phyloP scores from a whole-genome alignment of 2,329 filamentous ascomycete genomes.

The Cercospora nicotianae region DNA sequence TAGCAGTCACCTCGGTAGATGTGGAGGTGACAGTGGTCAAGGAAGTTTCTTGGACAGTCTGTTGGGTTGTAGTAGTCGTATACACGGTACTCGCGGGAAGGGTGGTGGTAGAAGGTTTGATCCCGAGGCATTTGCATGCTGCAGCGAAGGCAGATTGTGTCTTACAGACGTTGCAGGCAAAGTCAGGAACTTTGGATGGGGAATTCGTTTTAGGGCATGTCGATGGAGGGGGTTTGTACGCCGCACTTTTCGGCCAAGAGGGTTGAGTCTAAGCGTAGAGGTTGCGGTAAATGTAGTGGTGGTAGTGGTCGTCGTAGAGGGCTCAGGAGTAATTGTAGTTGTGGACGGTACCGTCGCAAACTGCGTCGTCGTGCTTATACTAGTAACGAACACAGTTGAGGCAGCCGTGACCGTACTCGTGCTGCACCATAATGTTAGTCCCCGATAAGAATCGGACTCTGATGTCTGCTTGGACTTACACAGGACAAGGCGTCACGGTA shows the following conservation, averaged over 20 bases:
- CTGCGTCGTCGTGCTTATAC: background rate
- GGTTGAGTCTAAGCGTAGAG: background rate
- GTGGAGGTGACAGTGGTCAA: background rate
- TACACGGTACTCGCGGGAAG: background rate
- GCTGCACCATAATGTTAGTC: background rate
- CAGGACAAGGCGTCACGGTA: background rate
- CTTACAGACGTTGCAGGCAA: background rate
- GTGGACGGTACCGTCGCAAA: background rate
- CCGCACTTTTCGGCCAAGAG: background rate
- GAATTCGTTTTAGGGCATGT: background rate
- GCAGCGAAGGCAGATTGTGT: background rate
- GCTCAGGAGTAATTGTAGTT: background rate
- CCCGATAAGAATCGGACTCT: background rate
- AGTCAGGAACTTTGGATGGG: background rate
- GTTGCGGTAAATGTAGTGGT: background rate
- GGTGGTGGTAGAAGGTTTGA: background rate
- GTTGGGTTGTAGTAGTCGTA: background rate
- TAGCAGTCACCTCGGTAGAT: background rate
- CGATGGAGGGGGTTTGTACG: background rate
- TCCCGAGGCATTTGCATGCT: background rate
- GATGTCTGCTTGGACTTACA: background rate
- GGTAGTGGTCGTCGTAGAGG: background rate
- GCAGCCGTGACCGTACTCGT: background rate
- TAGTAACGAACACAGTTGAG: background rate
- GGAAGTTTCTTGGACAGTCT: background rate